A percentile compares a stretch with the other conserved stretches of the same genome.
Evolutionary conservation across 441 rosid species (phyloP).

Genomic region (Cnidoscolus chayamansa): DNA sequence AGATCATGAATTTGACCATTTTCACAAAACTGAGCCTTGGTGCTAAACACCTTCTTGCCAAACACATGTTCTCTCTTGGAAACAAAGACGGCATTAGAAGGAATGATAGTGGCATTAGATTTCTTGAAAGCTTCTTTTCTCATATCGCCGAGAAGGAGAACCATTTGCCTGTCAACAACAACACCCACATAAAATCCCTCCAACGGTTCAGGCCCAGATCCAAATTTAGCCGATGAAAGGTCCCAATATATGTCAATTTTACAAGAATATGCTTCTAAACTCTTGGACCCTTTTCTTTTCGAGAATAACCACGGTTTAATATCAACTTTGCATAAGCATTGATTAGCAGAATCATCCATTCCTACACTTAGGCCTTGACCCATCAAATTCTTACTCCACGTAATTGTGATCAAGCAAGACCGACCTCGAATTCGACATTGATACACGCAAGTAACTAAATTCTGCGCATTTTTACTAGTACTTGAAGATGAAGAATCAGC

Average conservation of each 20-base stretch:
- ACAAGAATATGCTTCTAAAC: conserved; percentile 54
- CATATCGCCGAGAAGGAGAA: conserved; percentile 80
- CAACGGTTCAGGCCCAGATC: conserved; percentile 76
- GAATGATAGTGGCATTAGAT: conserved; percentile 35
- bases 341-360: conserved; percentile 62
- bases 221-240: conserved; percentile 69
- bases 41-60: conserved; percentile 52
- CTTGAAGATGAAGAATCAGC: conserved; percentile 68
- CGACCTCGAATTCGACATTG: conserved; percentile 56
- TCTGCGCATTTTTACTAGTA: conserved; percentile 56
- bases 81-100: conserved; percentile 41
- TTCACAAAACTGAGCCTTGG: conserved; percentile 52
- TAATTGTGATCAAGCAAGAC: conserved; percentile 59
- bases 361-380: conserved; percentile 77
- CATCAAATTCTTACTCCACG: conserved; percentile 84
- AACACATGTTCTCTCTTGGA: conserved; percentile 61
- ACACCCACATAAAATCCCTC: conserved; percentile 71
- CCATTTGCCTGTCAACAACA: conserved; percentile 60
- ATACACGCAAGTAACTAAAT: conserved; percentile 63
- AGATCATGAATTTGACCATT: conserved; percentile 58
- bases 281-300: conserved; percentile 75
- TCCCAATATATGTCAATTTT: conserved; percentile 72
- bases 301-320: conserved; percentile 91
- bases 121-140: conserved; percentile 75
- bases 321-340: conserved; percentile 73